phyloP scores from a whole-genome alignment of 192 early-diverging fungal genomes.

The Haplosporangium gracile region DNA sequence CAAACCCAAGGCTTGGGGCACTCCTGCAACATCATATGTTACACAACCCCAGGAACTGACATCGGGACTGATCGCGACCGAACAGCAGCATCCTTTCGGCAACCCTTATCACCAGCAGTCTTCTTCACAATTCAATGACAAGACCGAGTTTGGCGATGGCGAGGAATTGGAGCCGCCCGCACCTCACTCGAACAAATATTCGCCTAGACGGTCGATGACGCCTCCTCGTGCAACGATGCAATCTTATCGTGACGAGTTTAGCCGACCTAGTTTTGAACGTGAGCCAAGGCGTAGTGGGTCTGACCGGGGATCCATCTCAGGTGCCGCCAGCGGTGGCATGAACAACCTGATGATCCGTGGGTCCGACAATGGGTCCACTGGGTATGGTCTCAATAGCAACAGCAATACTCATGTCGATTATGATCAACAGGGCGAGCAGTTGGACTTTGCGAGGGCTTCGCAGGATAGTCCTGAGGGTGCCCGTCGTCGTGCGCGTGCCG shows the following conservation, averaged over 20 bases:
- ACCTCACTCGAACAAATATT: slow-evolving; percentile 16
- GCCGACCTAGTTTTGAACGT: slow-evolving; percentile 39
- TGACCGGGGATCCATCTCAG: slow-evolving; percentile 35
- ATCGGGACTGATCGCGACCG: slow-evolving; percentile 1
- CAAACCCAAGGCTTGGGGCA: slow-evolving; percentile 38
- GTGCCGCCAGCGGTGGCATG: neutral
- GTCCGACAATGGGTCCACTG: neutral
- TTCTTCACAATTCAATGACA: slow-evolving; percentile 21
- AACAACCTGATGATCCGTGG: slow-evolving; percentile 17
- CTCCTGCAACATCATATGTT: neutral
- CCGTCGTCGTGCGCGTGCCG: slow-evolving; percentile 50
- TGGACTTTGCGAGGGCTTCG: neutral
- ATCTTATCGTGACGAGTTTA: slow-evolving; percentile 50
- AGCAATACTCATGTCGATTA: slow-evolving; percentile 1
- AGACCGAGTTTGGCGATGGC: slow-evolving; percentile 42
- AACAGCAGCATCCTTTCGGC: neutral
- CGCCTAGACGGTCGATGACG: slow-evolving; percentile 34
- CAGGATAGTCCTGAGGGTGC: slow-evolving; percentile 43
- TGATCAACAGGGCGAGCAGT: slow-evolving; percentile 15
- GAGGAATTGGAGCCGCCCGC: slow-evolving; percentile 44
- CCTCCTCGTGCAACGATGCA: slow-evolving; percentile 44
- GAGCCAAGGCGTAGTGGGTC: slow-evolving; percentile 42
- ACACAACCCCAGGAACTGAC: slow-evolving; percentile 11
- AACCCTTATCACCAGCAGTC: neutral
- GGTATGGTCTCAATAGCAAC: neutral